A percentile compares a stretch with the other conserved stretches of the same genome.
These are phyloP conservation scores for Phanerochaete carnosa DNA, from an alignment of 768 basidiomycete genomes.

Conservation along the genomic window DNA sequence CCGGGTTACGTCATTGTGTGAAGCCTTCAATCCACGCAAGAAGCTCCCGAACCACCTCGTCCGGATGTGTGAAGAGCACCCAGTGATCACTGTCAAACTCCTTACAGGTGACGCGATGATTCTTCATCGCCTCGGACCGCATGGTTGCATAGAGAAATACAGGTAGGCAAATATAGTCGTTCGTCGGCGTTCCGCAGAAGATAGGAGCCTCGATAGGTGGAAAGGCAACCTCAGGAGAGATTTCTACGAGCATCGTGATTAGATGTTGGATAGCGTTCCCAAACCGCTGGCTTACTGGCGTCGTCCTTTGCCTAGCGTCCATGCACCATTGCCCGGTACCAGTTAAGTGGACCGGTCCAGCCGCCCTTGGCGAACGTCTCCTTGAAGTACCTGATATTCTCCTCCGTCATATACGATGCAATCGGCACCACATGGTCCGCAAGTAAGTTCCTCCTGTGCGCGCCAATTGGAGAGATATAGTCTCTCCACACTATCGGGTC, in stretches of 20 bases:
- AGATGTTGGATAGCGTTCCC: background rate
- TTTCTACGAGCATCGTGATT: slow-evolving; percentile 20
- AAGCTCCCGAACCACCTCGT: background rate
- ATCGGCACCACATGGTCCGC: slow-evolving; percentile 24
- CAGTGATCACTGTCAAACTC: slow-evolving; percentile 9
- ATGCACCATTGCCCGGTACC: slow-evolving; percentile 30
- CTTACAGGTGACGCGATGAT: slow-evolving; percentile 2
- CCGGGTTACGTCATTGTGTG: background rate
- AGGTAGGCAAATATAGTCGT: slow-evolving; percentile 8
- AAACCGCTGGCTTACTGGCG: background rate
- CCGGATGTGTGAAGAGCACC: background rate
- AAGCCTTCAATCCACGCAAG: slow-evolving; percentile 2
- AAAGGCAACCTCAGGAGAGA: background rate
- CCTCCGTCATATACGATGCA: slow-evolving; percentile 29
- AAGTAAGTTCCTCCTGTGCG: slow-evolving; percentile 28
- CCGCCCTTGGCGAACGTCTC: slow-evolving; percentile 29
- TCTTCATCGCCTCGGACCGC: background rate
- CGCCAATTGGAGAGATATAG: slow-evolving; percentile 32
- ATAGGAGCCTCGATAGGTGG: slow-evolving; percentile 1
- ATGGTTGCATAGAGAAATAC: background rate
- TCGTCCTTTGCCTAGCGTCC: background rate
- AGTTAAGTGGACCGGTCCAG: slow-evolving; percentile 32
- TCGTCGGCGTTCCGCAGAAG: slow-evolving; percentile 10
- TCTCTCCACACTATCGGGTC: slow-evolving; percentile 34
- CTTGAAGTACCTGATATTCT: slow-evolving; percentile 29